Percentiles rank a stretch among this genome's conserved stretches.
Evolutionary conservation across 1,139 yeast genomes (phyloP).

Genomic region (Suzukiozyma palmioleophila): DNA sequence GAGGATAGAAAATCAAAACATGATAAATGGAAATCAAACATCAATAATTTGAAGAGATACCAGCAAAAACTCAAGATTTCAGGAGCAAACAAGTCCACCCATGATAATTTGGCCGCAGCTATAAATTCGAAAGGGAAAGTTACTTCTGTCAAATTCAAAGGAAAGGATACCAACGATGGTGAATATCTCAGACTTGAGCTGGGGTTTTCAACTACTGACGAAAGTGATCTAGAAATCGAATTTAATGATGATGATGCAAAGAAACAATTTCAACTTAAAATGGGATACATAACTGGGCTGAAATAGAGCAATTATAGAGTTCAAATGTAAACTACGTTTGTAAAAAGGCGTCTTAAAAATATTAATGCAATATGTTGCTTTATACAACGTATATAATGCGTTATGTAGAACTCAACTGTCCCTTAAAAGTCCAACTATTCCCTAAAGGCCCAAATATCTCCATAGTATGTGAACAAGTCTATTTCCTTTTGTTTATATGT

Average conservation of each 20-base stretch:
- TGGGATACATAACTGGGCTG: conserved; percentile 8
- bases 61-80: conserved; percentile 9
- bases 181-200: conserved; percentile 1
- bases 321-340: no score
- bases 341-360: no score
- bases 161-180: neutral
- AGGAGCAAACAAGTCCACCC: conserved; percentile 1
- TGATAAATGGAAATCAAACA: conserved; percentile 20
- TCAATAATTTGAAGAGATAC: conserved; percentile 15
- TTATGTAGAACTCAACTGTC: no score
- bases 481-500: conserved; percentile 18
- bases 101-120: conserved; percentile 3
- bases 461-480: conserved; percentile 24
- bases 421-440: neutral
- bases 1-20: conserved; percentile 14
- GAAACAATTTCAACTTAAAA: conserved; percentile 6
- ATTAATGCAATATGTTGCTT: no score
- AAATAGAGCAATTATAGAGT: no score
- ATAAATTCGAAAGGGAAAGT: conserved; percentile 5
- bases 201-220: conserved; percentile 3
- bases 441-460: conserved; percentile 31
- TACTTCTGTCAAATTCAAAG: conserved; percentile 7
- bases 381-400: no score
- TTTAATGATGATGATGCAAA: conserved; percentile 7
- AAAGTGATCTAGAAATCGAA: conserved; percentile 5